These are phyloP conservation scores for Ophiosphaerella herpotricha DNA, from an alignment of 2,329 filamentous ascomycete genomes.

Conservation along the genomic window DNA sequence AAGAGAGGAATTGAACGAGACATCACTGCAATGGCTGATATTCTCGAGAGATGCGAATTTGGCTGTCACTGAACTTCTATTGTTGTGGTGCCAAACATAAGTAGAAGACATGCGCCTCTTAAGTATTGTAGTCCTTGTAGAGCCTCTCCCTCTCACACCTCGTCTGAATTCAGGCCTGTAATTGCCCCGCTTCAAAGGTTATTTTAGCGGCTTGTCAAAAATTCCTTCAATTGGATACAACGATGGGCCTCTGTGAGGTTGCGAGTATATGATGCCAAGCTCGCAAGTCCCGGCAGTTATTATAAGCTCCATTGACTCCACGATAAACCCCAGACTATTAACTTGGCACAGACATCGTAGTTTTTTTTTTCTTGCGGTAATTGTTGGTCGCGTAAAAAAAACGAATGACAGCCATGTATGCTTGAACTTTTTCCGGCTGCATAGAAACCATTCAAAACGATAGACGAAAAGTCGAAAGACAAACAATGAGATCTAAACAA, in stretches of 20 bases:
- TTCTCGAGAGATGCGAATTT: not conserved
- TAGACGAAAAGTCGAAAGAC: too few relatives aligned
- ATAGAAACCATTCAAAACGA: too few relatives aligned
- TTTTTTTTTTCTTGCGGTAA: not conserved
- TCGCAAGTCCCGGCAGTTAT: not conserved
- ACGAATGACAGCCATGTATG: too few relatives aligned
- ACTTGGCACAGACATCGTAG: not conserved
- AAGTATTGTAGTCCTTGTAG: too few relatives aligned
- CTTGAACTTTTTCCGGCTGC: too few relatives aligned
- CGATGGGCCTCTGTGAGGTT: not conserved
- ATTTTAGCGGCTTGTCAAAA: not conserved
- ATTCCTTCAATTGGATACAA: not conserved
- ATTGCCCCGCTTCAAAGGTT: not conserved
- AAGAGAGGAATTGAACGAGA: slow-evolving; percentile 11
- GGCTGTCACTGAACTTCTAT: not conserved
- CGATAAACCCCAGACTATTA: not conserved
- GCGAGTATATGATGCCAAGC: slow-evolving; percentile 1
- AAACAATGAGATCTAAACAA: too few relatives aligned
- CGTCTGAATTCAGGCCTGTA: too few relatives aligned
- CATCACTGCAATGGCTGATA: slow-evolving; percentile 3
- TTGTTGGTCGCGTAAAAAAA: too few relatives aligned
- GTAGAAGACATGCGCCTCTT: too few relatives aligned
- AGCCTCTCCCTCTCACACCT: too few relatives aligned
- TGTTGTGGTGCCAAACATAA: too few relatives aligned
- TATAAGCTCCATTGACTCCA: not conserved